Evolutionary conservation across 2,329 filamentous ascomycete species (phyloP).

Genomic region (Verticillium zaregamsianum): DNA sequence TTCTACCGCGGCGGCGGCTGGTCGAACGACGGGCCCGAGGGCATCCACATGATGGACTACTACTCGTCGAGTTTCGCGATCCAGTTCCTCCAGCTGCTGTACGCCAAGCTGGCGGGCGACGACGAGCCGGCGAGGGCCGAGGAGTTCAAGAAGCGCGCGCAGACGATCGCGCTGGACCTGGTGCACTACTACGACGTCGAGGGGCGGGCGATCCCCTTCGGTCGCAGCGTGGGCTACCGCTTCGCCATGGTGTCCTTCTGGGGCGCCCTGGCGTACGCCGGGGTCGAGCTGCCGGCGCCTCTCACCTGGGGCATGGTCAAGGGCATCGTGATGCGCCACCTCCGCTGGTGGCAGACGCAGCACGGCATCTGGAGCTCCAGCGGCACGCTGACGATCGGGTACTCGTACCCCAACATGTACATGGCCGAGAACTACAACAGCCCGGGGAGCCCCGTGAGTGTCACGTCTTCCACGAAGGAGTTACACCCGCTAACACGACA

Average conservation of each 20-base stretch:
- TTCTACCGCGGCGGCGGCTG: slow-evolving; percentile 80
- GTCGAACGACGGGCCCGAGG: slow-evolving; percentile 77
- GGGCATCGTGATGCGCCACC: slow-evolving; percentile 67
- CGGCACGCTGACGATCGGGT: slow-evolving; percentile 72
- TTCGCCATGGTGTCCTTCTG: slow-evolving; percentile 85
- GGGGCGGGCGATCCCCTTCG: slow-evolving; percentile 71
- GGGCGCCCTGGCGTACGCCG: slow-evolving; percentile 72
- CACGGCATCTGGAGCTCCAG: slow-evolving; percentile 69
- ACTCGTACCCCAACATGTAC: slow-evolving; percentile 77
- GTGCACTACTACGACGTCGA: slow-evolving; percentile 72
- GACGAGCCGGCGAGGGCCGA: slow-evolving; percentile 61
- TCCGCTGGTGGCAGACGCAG: slow-evolving; percentile 78
- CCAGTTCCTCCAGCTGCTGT: slow-evolving; percentile 73
- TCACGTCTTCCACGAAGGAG: no score
- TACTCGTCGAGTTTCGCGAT: slow-evolving; percentile 82
- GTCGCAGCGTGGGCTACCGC: slow-evolving; percentile 74
- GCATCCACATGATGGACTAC: slow-evolving; percentile 81
- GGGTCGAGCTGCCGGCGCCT: slow-evolving; percentile 66
- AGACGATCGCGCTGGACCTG: slow-evolving; percentile 64
- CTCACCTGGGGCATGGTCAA: slow-evolving; percentile 77
- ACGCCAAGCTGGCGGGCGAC: slow-evolving; percentile 65
- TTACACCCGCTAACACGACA: background rate
- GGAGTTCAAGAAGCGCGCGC: slow-evolving; percentile 66
- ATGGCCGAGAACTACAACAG: slow-evolving; percentile 83
- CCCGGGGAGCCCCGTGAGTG: slow-evolving; percentile 56